Conservation (phyloP, 768 basidiomycete species). For the Leccinum ochraceum region DNA sequence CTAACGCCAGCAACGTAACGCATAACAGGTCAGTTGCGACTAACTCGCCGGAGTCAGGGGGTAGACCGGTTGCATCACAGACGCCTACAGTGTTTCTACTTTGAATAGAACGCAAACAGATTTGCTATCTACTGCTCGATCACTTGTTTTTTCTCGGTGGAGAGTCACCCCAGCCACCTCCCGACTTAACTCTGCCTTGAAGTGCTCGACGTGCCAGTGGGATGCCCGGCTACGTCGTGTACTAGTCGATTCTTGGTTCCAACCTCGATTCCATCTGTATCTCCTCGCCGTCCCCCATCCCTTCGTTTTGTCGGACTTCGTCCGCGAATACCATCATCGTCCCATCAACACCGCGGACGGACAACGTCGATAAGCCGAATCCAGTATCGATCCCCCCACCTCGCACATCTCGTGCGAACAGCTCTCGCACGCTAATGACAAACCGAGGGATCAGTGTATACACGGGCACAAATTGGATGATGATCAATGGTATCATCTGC, state of each 20-base stretch:
- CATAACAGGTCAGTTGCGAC: no score
- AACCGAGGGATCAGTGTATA: neutral
- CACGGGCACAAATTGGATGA: neutral
- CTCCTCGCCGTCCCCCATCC: neutral
- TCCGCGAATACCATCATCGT: neutral
- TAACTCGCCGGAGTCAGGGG: no score
- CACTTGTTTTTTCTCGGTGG: slow-evolving; percentile 59
- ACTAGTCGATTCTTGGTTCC: neutral
- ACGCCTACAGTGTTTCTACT: slow-evolving; percentile 47
- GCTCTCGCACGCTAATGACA: neutral
- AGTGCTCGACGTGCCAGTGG: slow-evolving; percentile 72
- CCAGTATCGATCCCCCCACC: neutral
- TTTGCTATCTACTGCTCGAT: slow-evolving; percentile 74
- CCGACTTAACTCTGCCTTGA: slow-evolving; percentile 75
- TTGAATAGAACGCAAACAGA: slow-evolving; percentile 69
- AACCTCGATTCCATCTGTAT: neutral
- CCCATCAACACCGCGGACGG: neutral
- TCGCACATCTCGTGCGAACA: neutral
- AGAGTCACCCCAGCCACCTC: slow-evolving; percentile 75
- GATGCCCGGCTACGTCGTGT: slow-evolving; percentile 36
- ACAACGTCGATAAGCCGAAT: neutral
- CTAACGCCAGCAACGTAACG: no score
- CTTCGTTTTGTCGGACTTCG: neutral
- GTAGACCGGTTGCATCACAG: no score
- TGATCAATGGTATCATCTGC: neutral